phyloP scores from a whole-genome alignment of 2,329 filamentous ascomycete species.

The Pseudocercospora cruenta region DNA sequence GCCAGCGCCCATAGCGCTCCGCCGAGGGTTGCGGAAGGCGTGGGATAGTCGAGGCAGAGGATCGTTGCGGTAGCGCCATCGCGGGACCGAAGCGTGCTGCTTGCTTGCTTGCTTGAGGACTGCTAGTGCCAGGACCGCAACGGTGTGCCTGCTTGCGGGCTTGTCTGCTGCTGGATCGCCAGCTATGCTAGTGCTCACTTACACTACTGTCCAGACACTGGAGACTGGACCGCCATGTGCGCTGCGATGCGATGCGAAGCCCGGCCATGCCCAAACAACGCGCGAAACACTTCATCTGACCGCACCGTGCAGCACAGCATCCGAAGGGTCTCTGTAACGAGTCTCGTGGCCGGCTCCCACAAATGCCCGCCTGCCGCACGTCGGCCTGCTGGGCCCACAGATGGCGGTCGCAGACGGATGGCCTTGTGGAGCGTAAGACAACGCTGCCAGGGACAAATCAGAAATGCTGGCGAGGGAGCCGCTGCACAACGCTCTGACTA shows the following conservation, averaged over 20 bases:
- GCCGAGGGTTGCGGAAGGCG: constrained; percentile 10
- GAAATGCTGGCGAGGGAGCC: constrained; percentile 20
- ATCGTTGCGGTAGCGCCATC: not conserved
- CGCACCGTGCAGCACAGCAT: not conserved
- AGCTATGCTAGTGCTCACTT: constrained; percentile 2
- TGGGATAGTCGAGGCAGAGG: constrained; percentile 11
- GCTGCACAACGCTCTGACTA: constrained; percentile 24
- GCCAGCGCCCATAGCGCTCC: constrained; percentile 1
- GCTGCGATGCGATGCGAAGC: not conserved
- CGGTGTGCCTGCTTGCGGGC: not conserved
- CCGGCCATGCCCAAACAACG: not conserved
- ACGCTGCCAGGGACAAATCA: constrained; percentile 18
- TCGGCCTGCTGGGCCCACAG: not conserved
- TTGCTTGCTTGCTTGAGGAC: not conserved
- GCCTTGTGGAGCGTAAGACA: constrained; percentile 20
- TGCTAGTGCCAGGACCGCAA: not conserved
- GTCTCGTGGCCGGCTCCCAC: constrained; percentile 8
- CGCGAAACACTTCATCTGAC: constrained; percentile 3
- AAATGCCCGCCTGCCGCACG: constrained; percentile 9
- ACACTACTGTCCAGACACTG: too few relatives aligned
- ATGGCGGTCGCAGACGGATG: constrained; percentile 19
- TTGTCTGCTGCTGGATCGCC: not conserved
- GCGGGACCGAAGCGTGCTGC: constrained; percentile 2
- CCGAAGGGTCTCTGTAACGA: not conserved
- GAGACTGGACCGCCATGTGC: not conserved